Percentiles rank a stretch among this genome's conserved stretches.
These are phyloP conservation scores for Blastobotrys parvus DNA, from an alignment of 805 yeast genomes.

Conservation along the genomic window DNA sequence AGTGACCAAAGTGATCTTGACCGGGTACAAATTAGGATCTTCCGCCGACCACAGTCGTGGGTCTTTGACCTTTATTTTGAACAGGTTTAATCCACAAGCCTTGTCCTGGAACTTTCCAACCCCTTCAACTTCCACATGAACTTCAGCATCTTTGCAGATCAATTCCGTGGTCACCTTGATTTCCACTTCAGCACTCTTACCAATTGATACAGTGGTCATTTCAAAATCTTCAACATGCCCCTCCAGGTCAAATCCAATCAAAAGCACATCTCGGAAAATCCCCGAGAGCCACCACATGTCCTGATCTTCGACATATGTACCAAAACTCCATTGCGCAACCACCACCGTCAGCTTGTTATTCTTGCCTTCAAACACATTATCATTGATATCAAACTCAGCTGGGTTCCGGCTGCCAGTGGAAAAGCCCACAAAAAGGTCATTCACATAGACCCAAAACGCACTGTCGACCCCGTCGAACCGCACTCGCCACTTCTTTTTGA, in stretches of 20 bases:
- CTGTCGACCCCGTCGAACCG: slow-evolving; percentile 34
- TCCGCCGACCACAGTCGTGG: slow-evolving; percentile 32
- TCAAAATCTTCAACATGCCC: slow-evolving; percentile 27
- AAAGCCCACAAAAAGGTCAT: slow-evolving; percentile 28
- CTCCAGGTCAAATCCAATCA: slow-evolving; percentile 20
- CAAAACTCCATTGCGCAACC: slow-evolving; percentile 30
- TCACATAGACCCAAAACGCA: slow-evolving; percentile 29
- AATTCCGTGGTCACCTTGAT: slow-evolving; percentile 3
- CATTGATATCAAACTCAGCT: slow-evolving; percentile 27
- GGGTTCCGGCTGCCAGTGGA: slow-evolving; percentile 30
- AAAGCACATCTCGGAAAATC: slow-evolving; percentile 31
- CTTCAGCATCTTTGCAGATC: background rate
- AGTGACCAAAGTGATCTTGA: slow-evolving; percentile 15
- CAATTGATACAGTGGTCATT: slow-evolving; percentile 19
- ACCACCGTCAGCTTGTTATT: slow-evolving; percentile 20
- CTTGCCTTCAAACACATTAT: slow-evolving; percentile 3
- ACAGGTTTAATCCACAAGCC: background rate
- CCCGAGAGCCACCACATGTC: slow-evolving; percentile 37
- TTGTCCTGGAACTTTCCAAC: background rate
- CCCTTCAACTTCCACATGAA: background rate
- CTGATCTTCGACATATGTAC: slow-evolving; percentile 32
- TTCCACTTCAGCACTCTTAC: slow-evolving; percentile 8
- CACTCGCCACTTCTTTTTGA: slow-evolving; percentile 17
- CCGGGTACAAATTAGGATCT: slow-evolving; percentile 26
- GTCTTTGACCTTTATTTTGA: slow-evolving; percentile 6